Conservation (phyloP, 345 rosid species). For the Anacardium occidentale region DNA sequence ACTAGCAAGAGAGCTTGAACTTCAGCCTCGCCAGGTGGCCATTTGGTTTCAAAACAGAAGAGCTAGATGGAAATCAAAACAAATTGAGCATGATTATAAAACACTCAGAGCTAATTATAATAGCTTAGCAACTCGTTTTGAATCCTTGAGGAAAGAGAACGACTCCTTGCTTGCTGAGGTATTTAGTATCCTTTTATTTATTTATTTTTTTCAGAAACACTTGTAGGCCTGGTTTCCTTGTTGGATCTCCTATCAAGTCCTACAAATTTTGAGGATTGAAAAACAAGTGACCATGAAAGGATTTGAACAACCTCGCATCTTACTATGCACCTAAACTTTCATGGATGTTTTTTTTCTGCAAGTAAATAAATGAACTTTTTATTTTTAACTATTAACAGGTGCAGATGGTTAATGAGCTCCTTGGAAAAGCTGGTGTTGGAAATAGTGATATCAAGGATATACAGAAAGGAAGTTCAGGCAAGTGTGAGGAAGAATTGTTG, state of each 20-base stretch:
- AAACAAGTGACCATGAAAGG: too few species aligned
- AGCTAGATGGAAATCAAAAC: constrained; percentile 84
- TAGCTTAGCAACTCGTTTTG: constrained; percentile 50
- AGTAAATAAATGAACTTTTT: background rate
- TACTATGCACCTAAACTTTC: too few species aligned
- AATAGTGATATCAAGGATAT: constrained; percentile 21
- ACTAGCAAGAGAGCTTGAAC: constrained; percentile 65
- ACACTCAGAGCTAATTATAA: constrained; percentile 50
- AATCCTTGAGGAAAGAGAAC: constrained; percentile 56
- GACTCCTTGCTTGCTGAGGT: constrained; percentile 63
- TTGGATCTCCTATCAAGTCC: too few species aligned
- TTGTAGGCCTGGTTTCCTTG: too few species aligned
- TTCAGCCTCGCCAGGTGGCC: constrained; percentile 85
- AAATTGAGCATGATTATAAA: constrained; percentile 60
- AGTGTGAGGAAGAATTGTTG: constrained; percentile 18
- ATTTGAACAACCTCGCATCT: too few species aligned
- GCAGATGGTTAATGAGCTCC: constrained; percentile 44
- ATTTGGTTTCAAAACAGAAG: constrained; percentile 91
- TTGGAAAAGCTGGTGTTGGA: constrained; percentile 28
- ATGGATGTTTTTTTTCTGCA: background rate
- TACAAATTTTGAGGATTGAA: too few species aligned
- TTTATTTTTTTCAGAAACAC: background rate
- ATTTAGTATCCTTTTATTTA: background rate
- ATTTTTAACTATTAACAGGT: constrained; percentile 37
- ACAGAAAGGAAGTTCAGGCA: constrained; percentile 23